These are phyloP conservation scores for Tremella yokohamensis DNA, from an alignment of 768 basidiomycete genomes.

Conservation along the genomic window DNA sequence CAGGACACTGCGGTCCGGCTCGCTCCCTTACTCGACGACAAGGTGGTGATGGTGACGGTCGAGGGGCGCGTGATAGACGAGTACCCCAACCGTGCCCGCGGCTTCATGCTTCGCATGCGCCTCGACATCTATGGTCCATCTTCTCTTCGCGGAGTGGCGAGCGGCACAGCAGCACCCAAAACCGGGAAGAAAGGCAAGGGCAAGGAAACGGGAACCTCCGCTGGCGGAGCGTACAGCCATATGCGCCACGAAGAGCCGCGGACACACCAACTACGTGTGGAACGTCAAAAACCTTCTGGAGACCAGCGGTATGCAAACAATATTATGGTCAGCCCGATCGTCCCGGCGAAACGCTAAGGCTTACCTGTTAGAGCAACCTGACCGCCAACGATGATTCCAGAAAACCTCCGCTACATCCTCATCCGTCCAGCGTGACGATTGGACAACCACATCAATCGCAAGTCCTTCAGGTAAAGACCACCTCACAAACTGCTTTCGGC, in stretches of 20 bases:
- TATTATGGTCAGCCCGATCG: slow-evolving; percentile 35
- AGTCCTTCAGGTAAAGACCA: slow-evolving; percentile 32
- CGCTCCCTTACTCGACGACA: slow-evolving; percentile 67
- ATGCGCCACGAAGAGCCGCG: slow-evolving; percentile 57
- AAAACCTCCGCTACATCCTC: slow-evolving; percentile 65
- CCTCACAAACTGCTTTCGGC: not conserved
- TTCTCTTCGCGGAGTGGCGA: slow-evolving; percentile 60
- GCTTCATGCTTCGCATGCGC: slow-evolving; percentile 62
- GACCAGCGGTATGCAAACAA: slow-evolving; percentile 63
- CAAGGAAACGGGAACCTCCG: slow-evolving; percentile 3
- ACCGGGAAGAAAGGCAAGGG: slow-evolving; percentile 2
- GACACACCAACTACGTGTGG: slow-evolving; percentile 62
- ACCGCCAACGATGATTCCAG: slow-evolving; percentile 59
- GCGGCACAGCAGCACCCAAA: slow-evolving; percentile 55
- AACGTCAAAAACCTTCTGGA: slow-evolving; percentile 72
- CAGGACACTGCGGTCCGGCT: slow-evolving; percentile 60
- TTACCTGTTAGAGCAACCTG: slow-evolving; percentile 47
- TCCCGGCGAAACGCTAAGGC: slow-evolving; percentile 24
- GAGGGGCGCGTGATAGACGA: slow-evolving; percentile 63
- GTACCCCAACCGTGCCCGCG: slow-evolving; percentile 47
- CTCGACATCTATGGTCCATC: slow-evolving; percentile 65
- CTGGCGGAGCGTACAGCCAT: slow-evolving; percentile 11
- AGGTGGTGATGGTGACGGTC: slow-evolving; percentile 58
- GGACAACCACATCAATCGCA: slow-evolving; percentile 71
- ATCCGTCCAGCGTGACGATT: slow-evolving; percentile 66